Base-by-base conservation (phyloP, 2,329 filamentous ascomycete species). In the Apiospora saccharicola region DNA sequence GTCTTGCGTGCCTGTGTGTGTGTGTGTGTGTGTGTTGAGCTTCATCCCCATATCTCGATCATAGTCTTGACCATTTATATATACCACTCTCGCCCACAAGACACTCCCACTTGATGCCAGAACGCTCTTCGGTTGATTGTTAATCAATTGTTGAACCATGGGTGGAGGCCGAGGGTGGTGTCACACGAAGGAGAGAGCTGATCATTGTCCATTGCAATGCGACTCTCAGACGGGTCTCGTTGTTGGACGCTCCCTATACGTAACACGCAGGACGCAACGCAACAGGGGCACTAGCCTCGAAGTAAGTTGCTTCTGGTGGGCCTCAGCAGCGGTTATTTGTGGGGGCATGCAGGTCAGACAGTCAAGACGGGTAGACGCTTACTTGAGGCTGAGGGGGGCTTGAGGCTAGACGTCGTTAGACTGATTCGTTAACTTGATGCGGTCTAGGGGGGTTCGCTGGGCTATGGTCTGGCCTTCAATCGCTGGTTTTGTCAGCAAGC, bases 241-340 rank as follows among this genome's bases (percentile, higher is more conserved):
- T 13, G 19, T 4, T 19, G n/a, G 2, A 3, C 1, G 22, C 5
- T 6, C n/a, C 41, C 41, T 22, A n/a, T 19, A 22, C n/a, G 41
- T 4, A 12, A 4, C 5, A 16, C 13, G n/a, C 67, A 68, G 41
- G 16, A 8, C 19, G 14, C 26, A 30, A 30, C 26, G 26, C 34
- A 34, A 47, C 26, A 26, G 41, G 30, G 41, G 41, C 30, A 30
- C 41, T 69, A 69, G 68, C 2, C 68, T 72, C 73, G 73, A 72
- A 51, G 34, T 75, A 74, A 76, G 75, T 76, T 77, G 74, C 76
- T 37, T 69, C 19, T 30, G 46, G 74, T 75, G 76, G 76, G 64
- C 8, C 19, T n/a, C 3, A 6, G 8, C 10, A 64, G 5, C 57
- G 57, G 57, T 22, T 64, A 64, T n/a, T 8, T 41, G n/a, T 64